Evolutionary conservation across 768 basidiomycete genomes (phyloP), one percentile per base, ranked within the genome.

Genomic region (Lactarius tabidus): DNA sequence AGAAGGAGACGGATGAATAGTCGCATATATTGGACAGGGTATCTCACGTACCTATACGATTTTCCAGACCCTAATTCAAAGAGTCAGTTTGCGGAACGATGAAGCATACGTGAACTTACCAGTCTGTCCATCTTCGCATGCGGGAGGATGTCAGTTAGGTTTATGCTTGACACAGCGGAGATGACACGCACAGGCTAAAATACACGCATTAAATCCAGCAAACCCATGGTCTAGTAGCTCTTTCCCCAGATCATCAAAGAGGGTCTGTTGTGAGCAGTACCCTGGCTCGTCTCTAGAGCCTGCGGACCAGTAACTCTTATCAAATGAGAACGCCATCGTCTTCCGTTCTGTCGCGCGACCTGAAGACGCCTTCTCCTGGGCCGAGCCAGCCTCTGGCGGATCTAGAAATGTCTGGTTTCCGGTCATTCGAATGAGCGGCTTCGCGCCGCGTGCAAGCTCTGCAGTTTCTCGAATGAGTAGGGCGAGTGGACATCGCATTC

Each of bases 251-350:
- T 98, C 96, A 70, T 94, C 87, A 76, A 93, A 98, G 64, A 98
- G 79, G 0, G 95, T 98, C 75, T 96, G 88, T 72, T 99, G 96
- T 5, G 90, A 93, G 70, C 94, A 95, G 73, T 98, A 98, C 17
- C 82, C 81, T 0, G 92, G 89, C 63, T 97, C 96, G 72, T 95
- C 91, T 71, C 91, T 82, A 12, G 90, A 82, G 1, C 95, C 93
- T 17, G 94, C 94, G 45, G 93, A 95, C 95, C 95, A 96, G 76
- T 98, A 98, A 61, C 90, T 91, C 82, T 95, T 96, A 83, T 98
- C 96, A 70, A 98, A 98, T 67, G 90, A 89, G 77, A 98, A 98
- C 0, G 84, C 76, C 85, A 95, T 90, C 7, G 88, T 84, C 79
- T 91, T 96, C 70, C 92, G 87, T 76, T 97, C 95, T 9, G 90